Evolutionary conservation across 139 green algal genomes (phyloP), one percentile per base, ranked within the genome.

Genomic region (Pedinophyceae sp.): DNA sequence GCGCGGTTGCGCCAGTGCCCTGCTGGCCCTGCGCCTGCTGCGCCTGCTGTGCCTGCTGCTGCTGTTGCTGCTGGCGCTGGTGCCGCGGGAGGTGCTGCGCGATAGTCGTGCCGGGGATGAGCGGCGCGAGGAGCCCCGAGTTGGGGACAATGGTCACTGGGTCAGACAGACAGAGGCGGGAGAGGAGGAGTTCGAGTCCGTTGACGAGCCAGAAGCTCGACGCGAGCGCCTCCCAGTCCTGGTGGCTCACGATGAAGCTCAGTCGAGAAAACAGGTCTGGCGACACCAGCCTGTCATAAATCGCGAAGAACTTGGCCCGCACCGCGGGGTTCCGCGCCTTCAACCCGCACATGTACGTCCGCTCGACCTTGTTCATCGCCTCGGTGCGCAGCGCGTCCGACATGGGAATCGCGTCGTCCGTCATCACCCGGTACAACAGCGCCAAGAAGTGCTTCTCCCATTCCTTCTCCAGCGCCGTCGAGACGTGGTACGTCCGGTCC

Each of bases 161-260:
- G 20, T 96, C 84, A 18, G 81, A 64, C 22, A 89, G 80, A 0
- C 76, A 64, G 2, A 97, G 71, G 7, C 81, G 74, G 17, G 82
- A 71, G 30, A 97, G 74, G 6, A 97, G 67, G 40, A 97, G 45
- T 34, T 78, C 76, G 62, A 97, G 57, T 20, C 74, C 91, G 48
- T 95, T 84, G 62, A 93, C 94, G 3, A 98, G 73, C 91, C 91
- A 99, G 70, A 97, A 99, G 25, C 61, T 79, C 52, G 72, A 54
- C 1, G 67, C 66, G 45, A 94, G 74, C 4, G 81, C 75, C 48
- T 93, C 82, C 89, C 90, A 96, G 47, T 94, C 86, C 65, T 98
- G 89, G 3, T 46, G 52, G 47, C 72, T 53, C 17, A 99, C 72
- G 45, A 98, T 84, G 60, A 90, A 95, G 40, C 85, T 74, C 54